Base-by-base conservation (phyloP, 1,284 basidiomycete genomes). In the Cryptococcus hybrid region DNA sequence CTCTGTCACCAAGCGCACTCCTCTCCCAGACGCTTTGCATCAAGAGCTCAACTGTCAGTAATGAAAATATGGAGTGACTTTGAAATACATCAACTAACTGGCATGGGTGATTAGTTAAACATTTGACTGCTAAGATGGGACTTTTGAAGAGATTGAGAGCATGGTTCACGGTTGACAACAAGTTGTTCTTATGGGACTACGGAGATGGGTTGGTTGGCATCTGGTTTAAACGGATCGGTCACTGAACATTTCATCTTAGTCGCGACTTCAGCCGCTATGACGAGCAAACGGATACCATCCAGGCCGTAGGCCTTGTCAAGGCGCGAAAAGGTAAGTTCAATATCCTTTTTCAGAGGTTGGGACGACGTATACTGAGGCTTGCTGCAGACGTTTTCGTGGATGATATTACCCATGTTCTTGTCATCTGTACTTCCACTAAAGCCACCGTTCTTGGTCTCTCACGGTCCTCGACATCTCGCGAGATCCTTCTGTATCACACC, bases 181-280 rank as follows among this genome's bases (percentile, higher is more conserved):
- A 91, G 68, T 82, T 99, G 44, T 92, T 96, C 71, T 81, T 99
- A 35, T 99, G 96, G 96, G 92, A 98, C 77, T 99, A 98, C 76
- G 81, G 87, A 51, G 90, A 96, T 70, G 90, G 90, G 88, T 92
- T 11, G n/a, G 43, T 8, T 44, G 12, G n/a, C 39, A 42, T 9
- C 39, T 9, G 18, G 18, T 42, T 42, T 42, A 42, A 42, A 9
- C 9, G 9, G 40, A 42, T n/a, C 9, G 40, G 9, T 9, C 40
- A 42, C n/a, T n/a, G n/a, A 42, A 42, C 40, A n/a, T 9, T 42
- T 42, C 9, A 42, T 42, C 9, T 42, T 24, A 72, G 74, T 3
- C 74, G 70, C n/a, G 72, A 75, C 38, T 71, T 69, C 47, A 74
- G 67, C 57, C 90, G 92, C 30, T 96, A 91, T 73, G 86, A 90